Conservation (phyloP, 495 filamentous ascomycete species). For the Penicillium desertorum region DNA sequence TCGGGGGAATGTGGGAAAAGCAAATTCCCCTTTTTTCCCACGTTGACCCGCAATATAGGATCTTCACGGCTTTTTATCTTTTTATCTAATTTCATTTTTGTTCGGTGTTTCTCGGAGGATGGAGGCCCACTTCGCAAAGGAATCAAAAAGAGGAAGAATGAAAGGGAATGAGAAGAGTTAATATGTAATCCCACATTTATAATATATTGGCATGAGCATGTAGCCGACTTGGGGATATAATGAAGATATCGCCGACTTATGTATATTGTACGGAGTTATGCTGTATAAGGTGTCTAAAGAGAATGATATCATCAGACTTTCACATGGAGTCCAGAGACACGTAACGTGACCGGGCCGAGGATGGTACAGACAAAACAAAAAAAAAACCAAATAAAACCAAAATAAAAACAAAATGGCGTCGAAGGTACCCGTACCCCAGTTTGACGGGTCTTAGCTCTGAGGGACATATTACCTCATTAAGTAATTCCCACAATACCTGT, state of each 20-base stretch:
- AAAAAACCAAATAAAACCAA: too few species aligned
- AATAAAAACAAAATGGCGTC: too few species aligned
- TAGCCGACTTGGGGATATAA: too few species aligned
- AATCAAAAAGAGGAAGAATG: neutral
- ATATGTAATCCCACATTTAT: too few species aligned
- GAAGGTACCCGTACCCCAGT: neutral
- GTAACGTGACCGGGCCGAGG: conserved; percentile 17
- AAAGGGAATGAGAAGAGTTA: too few species aligned
- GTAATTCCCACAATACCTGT: neutral
- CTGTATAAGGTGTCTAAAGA: too few species aligned
- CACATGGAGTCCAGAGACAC: neutral
- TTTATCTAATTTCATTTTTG: neutral
- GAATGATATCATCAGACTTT: neutral
- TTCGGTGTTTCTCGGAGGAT: conserved; percentile 3
- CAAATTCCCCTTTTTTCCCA: neutral
- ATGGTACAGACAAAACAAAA: neutral
- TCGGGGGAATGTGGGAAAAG: conserved; percentile 12
- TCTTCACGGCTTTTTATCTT: neutral
- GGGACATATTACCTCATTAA: neutral
- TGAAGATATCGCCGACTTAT: too few species aligned
- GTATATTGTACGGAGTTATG: too few species aligned
- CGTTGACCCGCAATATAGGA: conserved; percentile 2
- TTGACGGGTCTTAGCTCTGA: neutral
- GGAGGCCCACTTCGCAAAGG: neutral
- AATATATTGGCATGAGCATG: too few species aligned